Evolutionary conservation across 2,329 filamentous ascomycete species (phyloP).

Genomic region (Calcarisporium arbuscula): DNA sequence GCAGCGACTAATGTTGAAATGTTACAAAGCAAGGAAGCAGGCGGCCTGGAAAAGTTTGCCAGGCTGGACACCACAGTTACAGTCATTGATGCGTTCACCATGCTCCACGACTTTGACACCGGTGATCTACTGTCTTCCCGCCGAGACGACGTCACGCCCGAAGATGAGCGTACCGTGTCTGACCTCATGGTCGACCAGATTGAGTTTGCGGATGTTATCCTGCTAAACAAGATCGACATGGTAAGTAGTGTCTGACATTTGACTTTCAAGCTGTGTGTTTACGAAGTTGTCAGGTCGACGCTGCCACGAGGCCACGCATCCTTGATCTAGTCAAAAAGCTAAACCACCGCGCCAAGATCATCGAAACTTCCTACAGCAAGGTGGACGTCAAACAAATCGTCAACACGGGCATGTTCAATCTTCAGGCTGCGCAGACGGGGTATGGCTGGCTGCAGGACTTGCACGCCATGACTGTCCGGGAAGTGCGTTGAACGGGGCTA

Average conservation of each 20-base stretch:
- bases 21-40: conserved; percentile 40
- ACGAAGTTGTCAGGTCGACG: conserved; percentile 23
- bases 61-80: conserved; percentile 66
- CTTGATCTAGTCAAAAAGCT: conserved; percentile 50
- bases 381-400: conserved; percentile 59
- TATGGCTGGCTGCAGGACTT: conserved; percentile 66
- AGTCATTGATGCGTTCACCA: conserved; percentile 66
- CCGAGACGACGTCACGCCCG: conserved; percentile 53
- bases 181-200: conserved; percentile 73
- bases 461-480: conserved; percentile 59
- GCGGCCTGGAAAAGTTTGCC: conserved; percentile 60
- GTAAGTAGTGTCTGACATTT: conserved; percentile 27
- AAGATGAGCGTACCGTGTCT: conserved; percentile 68
- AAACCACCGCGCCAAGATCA: conserved; percentile 59
- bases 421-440: conserved; percentile 56
- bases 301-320: conserved; percentile 39
- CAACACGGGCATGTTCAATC: conserved; percentile 58
- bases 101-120: conserved; percentile 67
- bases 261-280: neutral
- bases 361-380: conserved; percentile 53
- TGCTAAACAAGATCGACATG: conserved; percentile 65
- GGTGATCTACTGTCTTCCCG: conserved; percentile 60
- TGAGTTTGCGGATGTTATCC: conserved; percentile 68
- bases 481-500: conserved; percentile 30
- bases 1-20: neutral